A percentile compares a stretch with the other conserved stretches of the same genome.
Conservation (phyloP, 2,329 filamentous ascomycete genomes). For the Phialophora chinensis region DNA sequence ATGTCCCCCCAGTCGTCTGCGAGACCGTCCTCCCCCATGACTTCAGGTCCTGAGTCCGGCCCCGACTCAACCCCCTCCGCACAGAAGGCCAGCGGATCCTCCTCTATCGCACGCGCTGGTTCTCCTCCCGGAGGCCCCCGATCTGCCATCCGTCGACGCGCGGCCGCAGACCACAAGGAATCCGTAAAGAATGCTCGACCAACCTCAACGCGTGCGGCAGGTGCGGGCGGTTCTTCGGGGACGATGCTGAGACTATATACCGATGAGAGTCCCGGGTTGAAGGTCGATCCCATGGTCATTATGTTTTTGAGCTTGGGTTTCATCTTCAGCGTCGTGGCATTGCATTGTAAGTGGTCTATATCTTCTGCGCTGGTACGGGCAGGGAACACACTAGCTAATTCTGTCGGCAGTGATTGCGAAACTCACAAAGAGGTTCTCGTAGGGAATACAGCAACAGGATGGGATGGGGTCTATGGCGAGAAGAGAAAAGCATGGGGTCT, state of each 20-base stretch:
- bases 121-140: slow-evolving; percentile 93
- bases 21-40: slow-evolving; percentile 50
- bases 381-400: slow-evolving; percentile 37
- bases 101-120: slow-evolving; percentile 75
- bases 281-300: slow-evolving; percentile 97
- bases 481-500: slow-evolving; percentile 30
- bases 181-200: slow-evolving; percentile 93
- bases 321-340: slow-evolving; percentile 96
- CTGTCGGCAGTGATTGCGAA: slow-evolving; percentile 81
- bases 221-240: slow-evolving; percentile 93
- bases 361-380: slow-evolving; percentile 15
- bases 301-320: slow-evolving; percentile 95
- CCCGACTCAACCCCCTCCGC: slow-evolving; percentile 54
- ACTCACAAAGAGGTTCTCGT: slow-evolving; percentile 83
- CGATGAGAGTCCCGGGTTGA: slow-evolving; percentile 94
- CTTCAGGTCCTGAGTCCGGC: slow-evolving; percentile 54
- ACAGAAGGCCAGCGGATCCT: slow-evolving; percentile 67
- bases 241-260: slow-evolving; percentile 99
- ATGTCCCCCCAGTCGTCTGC: slow-evolving; percentile 22
- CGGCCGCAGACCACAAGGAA: slow-evolving; percentile 96
- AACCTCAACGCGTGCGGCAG: slow-evolving; percentile 88
- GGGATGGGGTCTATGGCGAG: slow-evolving; percentile 2
- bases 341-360: slow-evolving; percentile 76
- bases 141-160: slow-evolving; percentile 92
- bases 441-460: slow-evolving; percentile 10